Evolutionary conservation across 140 eudicot species (phyloP).

Genomic region (Flaveria floridana): DNA sequence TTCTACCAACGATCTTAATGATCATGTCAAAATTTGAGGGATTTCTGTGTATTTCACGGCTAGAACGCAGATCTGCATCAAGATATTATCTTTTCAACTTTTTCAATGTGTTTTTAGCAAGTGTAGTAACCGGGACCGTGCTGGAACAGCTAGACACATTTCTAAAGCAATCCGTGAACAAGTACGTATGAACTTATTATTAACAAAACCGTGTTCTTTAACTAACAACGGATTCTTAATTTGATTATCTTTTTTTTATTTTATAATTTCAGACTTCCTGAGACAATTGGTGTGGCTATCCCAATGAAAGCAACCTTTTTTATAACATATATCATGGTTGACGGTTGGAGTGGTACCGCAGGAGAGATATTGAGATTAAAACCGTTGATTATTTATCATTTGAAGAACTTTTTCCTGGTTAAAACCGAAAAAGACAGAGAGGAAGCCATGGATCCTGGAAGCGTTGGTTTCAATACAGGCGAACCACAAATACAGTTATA

Average conservation of each 20-base stretch:
- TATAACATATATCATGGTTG: slow-evolving; percentile 84
- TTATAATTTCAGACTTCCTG: slow-evolving; percentile 45
- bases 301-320: slow-evolving; percentile 92
- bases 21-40: slow-evolving; percentile 87
- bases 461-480: slow-evolving; percentile 70
- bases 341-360: slow-evolving; percentile 90
- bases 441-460: slow-evolving; percentile 85
- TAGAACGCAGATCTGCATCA: slow-evolving; percentile 76
- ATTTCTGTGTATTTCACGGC: slow-evolving; percentile 51
- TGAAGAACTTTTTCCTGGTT: slow-evolving; percentile 76
- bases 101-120: slow-evolving; percentile 77
- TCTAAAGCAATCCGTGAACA: slow-evolving; percentile 55
- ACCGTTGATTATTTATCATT: slow-evolving; percentile 66
- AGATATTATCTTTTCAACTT: slow-evolving; percentile 72
- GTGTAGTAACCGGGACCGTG: slow-evolving; percentile 70
- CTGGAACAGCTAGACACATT: slow-evolving; percentile 67
- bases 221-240: background rate
- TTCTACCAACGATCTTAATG: slow-evolving; percentile 75
- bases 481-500: slow-evolving; percentile 83
- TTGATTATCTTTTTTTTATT: background rate
- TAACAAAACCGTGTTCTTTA: slow-evolving; percentile 3
- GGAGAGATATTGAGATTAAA: slow-evolving; percentile 79
- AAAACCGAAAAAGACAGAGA: slow-evolving; percentile 86
- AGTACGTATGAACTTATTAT: slow-evolving; percentile 41
- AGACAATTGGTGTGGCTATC: slow-evolving; percentile 70